Evolutionary conservation across 306 rosid species (phyloP).

Genomic region (Herpetospermum pedunculosum): DNA sequence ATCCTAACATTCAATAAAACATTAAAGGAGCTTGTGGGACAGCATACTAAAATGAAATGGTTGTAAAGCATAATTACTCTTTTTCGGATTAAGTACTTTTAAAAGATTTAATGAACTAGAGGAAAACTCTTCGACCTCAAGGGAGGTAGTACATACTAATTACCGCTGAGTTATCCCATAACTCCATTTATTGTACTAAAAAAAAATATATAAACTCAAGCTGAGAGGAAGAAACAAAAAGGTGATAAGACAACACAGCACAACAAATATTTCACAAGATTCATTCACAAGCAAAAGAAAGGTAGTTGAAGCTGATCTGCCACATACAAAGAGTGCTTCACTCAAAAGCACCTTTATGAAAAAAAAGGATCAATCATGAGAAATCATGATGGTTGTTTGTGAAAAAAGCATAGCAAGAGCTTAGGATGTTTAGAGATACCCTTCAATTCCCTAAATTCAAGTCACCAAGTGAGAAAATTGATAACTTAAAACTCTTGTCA

Average conservation of each 20-base stretch:
- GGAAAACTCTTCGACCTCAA: no score
- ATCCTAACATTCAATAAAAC: constrained; percentile 28
- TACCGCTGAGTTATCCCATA: no score
- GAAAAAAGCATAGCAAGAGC: background rate
- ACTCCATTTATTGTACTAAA: no score
- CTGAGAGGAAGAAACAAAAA: background rate
- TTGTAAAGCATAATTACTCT: background rate
- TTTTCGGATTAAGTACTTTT: background rate
- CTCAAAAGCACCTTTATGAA: background rate
- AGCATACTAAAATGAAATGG: no score
- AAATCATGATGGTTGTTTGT: background rate
- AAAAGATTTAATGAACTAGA: background rate
- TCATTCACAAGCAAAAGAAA: constrained; percentile 5
- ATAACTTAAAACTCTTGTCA: background rate
- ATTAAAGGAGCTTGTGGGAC: background rate
- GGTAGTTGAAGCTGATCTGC: constrained; percentile 1
- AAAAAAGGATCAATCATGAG: constrained; percentile 1
- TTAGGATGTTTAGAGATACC: background rate
- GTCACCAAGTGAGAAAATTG: background rate
- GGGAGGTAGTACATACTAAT: no score
- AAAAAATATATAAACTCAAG: no score
- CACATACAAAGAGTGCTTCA: background rate
- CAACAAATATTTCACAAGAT: constrained; percentile 1
- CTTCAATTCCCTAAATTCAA: background rate
- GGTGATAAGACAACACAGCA: background rate